Percentiles rank a stretch among this genome's conserved stretches.
Evolutionary conservation across 106 monocot genomes (phyloP).

Genomic region (Dendrobium catenatum): DNA sequence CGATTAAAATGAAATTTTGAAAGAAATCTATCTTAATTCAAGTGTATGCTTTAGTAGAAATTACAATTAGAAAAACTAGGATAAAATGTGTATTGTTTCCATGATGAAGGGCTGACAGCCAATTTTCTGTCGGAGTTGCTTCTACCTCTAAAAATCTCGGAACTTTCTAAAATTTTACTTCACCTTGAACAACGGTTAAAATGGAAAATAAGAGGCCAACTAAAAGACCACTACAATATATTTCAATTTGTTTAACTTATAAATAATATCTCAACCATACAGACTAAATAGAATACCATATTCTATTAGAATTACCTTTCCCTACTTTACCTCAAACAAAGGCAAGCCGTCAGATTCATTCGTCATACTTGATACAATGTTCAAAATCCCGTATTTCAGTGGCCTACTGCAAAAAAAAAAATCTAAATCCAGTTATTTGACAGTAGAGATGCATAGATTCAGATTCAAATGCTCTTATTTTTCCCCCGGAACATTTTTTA

Average conservation of each 20-base stretch:
- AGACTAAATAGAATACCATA: neutral
- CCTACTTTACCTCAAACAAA: neutral
- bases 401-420: neutral
- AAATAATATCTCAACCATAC: neutral
- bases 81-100: neutral
- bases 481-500: neutral
- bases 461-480: neutral
- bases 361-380: neutral
- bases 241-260: neutral
- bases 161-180: neutral
- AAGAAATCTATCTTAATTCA: neutral
- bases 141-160: neutral
- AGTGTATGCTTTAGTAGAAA: neutral
- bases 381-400: neutral
- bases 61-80: neutral
- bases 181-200: neutral
- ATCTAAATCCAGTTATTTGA: neutral
- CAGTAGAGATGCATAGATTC: neutral
- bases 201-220: neutral
- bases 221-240: neutral
- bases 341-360: neutral
- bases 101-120: neutral
- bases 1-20: neutral
- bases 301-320: neutral
- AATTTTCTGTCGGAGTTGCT: neutral